Evolutionary conservation across 2,329 filamentous ascomycete species (phyloP).

Genomic region (Penicillium aurantiogriseum): DNA sequence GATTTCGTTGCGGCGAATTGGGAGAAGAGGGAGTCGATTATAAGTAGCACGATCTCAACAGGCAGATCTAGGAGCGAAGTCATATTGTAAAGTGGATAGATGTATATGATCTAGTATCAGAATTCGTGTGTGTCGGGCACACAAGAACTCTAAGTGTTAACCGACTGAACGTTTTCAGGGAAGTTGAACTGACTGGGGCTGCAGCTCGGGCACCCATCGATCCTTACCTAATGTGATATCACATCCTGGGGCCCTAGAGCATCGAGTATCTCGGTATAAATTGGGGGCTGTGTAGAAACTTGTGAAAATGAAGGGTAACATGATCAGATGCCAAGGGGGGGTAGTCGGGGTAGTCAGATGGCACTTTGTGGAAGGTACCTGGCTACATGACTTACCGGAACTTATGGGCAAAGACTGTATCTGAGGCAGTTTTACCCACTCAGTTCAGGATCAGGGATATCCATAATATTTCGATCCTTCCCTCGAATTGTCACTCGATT

Average conservation of each 20-base stretch:
- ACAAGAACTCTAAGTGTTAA: neutral
- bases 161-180: neutral
- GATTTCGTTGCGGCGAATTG: neutral
- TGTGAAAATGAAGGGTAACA: too few relatives aligned
- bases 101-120: neutral
- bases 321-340: too few relatives aligned
- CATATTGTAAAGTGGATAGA: neutral
- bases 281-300: too few relatives aligned
- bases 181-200: neutral
- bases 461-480: too few relatives aligned
- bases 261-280: too few relatives aligned
- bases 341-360: too few relatives aligned
- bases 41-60: neutral
- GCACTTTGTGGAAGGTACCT: too few relatives aligned
- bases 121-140: neutral
- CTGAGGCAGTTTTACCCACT: too few relatives aligned
- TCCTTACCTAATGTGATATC: neutral
- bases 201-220: neutral
- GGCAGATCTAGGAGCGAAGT: neutral
- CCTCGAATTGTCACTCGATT: too few relatives aligned
- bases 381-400: too few relatives aligned
- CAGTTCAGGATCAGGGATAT: too few relatives aligned
- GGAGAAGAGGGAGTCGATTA: neutral
- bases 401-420: too few relatives aligned
- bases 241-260: neutral